Conservation (phyloP, 208 protist genomes). For the Strigomonas oncopelti region DNA sequence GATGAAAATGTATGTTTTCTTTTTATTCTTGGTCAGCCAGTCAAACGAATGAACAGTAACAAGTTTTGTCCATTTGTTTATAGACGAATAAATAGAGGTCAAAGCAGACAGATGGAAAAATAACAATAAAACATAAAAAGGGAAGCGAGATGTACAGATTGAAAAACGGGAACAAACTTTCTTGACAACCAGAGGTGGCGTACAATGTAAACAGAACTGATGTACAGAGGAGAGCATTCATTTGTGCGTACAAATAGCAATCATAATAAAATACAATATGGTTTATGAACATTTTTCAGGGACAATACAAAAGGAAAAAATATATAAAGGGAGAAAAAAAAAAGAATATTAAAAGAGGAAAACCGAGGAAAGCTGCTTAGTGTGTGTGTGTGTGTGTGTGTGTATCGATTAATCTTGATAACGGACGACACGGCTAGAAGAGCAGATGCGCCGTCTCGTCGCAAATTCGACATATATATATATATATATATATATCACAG, state of each 20-base stretch:
- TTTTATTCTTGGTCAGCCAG: background rate
- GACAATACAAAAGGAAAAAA: constrained; percentile 6
- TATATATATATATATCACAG: constrained; percentile 1
- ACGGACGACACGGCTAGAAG: too few relatives aligned
- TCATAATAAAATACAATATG: background rate
- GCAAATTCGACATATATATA: constrained; percentile 2
- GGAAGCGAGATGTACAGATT: background rate
- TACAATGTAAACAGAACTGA: background rate
- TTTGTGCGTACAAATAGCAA: background rate
- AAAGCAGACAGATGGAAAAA: constrained; percentile 3
- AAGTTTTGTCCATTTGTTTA: too few relatives aligned
- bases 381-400: too few relatives aligned
- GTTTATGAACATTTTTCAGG: background rate
- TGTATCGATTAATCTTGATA: too few relatives aligned
- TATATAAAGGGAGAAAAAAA: background rate
- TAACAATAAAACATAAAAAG: constrained; percentile 19
- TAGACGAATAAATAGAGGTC: constrained; percentile 4
- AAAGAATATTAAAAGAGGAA: background rate
- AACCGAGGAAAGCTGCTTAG: background rate
- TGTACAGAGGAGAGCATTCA: background rate
- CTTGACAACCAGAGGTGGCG: background rate
- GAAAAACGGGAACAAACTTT: background rate
- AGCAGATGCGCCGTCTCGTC: too few relatives aligned
- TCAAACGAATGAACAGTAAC: constrained; percentile 5
- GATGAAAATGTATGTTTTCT: background rate